Evolutionary conservation across 371 early-diverging fungal species (phyloP), one percentile per base, ranked within the genome.

Genomic region (Mucor racemosus): DNA sequence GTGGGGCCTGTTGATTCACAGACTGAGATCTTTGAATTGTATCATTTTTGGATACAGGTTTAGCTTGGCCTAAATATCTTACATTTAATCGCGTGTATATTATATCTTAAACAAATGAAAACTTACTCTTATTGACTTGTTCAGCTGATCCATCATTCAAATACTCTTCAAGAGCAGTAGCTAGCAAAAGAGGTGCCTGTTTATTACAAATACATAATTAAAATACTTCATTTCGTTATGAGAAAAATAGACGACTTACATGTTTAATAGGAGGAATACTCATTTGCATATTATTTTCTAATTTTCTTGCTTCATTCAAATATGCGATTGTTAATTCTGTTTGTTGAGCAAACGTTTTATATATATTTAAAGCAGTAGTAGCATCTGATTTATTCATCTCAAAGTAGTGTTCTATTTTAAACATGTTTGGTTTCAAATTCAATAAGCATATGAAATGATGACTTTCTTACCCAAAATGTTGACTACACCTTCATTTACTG

Each of bases 401-500:
- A 84, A 97, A 95, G 70, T 91, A 97, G 61, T 89, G 85, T 60
- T 91, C 90, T 87, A 66, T 58, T 58, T 8, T n/a, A 5, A 15
- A 19, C 31, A 10, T 26, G 17, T 6, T 42, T 34, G 54, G 36
- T 19, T 11, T 17, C 19, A 19, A 19, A 17, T n/a, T n/a, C n/a
- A n/a, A n/a, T n/a, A 7, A 3, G 26, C 26, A 26, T 26, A 26
- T 26, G 26, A 26, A 26, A 26, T 26, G 4, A 38, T 3, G 38
- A 5, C 38, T 36, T 17, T 17, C 6, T 41, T 48, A 91, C 94
- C 88, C 60, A 97, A 84, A 65, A 96, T 91, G 69, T 94, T 91
- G 72, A 97, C 91, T 19, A 95, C 91, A n/a, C 92, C 96, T 76
- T 95, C 95, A 76, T 96, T 97, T 76, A 95, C 84, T 13, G 93